Evolutionary conservation across 257 asterid genomes (phyloP).

Genomic region (Solanum appendiculatum): DNA sequence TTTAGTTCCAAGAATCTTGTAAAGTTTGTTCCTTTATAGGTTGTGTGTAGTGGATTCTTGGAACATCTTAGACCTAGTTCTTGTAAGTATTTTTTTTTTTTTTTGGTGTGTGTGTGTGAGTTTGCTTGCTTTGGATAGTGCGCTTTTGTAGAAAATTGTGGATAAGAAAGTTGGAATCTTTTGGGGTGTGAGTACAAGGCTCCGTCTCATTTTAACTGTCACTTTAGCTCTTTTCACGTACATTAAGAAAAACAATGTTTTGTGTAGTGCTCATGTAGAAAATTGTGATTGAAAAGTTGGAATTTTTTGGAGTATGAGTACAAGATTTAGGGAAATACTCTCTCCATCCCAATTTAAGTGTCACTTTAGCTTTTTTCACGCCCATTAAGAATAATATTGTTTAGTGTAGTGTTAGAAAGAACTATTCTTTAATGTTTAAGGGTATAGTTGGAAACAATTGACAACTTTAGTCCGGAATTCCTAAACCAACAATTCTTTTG

Average conservation of each 20-base stretch:
- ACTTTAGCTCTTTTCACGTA: neutral
- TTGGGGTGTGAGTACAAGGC: neutral
- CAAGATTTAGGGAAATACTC: neutral
- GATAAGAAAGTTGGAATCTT: neutral
- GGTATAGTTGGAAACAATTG: neutral
- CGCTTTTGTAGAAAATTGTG: neutral
- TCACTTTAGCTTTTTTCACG: neutral
- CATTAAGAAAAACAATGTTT: neutral
- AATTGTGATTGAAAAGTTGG: neutral
- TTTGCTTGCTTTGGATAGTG: neutral
- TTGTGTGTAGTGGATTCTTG: neutral
- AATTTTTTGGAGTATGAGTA: neutral
- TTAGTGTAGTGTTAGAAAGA: neutral
- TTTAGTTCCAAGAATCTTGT: neutral
- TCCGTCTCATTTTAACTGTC: neutral
- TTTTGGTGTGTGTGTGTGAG: neutral
- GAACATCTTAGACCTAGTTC: neutral
- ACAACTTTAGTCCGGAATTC: neutral
- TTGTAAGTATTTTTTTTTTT: neutral
- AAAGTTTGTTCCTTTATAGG: neutral
- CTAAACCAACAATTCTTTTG: neutral
- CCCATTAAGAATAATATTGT: neutral
- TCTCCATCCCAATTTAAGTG: neutral
- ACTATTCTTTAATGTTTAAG: neutral
- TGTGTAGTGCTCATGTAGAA: neutral